These are phyloP conservation scores for Psilocybe azurescens DNA, from an alignment of 768 basidiomycete genomes.

Conservation along the genomic window DNA sequence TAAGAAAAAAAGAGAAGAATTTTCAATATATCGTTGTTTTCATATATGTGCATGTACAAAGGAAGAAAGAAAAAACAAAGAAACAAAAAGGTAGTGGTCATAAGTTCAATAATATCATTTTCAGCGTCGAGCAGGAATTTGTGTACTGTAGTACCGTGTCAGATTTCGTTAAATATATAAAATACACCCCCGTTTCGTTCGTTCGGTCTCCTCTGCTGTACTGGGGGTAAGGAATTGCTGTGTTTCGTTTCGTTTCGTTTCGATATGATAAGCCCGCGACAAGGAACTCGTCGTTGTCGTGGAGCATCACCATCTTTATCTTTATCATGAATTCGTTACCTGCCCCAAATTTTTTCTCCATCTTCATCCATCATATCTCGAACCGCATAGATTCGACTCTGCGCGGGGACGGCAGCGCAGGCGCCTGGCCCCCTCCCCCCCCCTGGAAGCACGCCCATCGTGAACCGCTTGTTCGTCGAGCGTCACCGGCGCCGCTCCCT, in stretches of 20 bases:
- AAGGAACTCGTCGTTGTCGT: background rate
- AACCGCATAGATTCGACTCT: slow-evolving; percentile 23
- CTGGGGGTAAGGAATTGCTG: background rate
- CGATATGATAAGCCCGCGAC: background rate
- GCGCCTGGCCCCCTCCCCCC: slow-evolving; percentile 1
- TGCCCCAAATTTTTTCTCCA: background rate
- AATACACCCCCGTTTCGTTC: slow-evolving; percentile 11
- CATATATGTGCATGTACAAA: too few relatives aligned
- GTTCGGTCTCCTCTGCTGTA: background rate
- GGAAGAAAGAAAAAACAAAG: background rate
- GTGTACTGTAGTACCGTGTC: slow-evolving; percentile 2
- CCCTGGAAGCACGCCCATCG: slow-evolving; percentile 1
- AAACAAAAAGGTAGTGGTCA: too few relatives aligned
- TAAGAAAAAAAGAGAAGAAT: too few relatives aligned
- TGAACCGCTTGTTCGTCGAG: slow-evolving; percentile 15
- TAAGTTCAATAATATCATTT: background rate
- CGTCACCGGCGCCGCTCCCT: slow-evolving; percentile 23
- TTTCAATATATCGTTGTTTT: too few relatives aligned
- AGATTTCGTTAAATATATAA: slow-evolving; percentile 20
- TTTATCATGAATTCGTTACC: background rate
- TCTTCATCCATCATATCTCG: background rate
- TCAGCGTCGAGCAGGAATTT: background rate
- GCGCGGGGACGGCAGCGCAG: slow-evolving; percentile 21
- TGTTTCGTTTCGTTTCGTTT: background rate
- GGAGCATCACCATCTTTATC: background rate